A percentile compares a stretch with the other conserved stretches of the same genome.
Evolutionary conservation across 1,284 basidiomycete species (phyloP).

Genomic region (Agaricales sp.): DNA sequence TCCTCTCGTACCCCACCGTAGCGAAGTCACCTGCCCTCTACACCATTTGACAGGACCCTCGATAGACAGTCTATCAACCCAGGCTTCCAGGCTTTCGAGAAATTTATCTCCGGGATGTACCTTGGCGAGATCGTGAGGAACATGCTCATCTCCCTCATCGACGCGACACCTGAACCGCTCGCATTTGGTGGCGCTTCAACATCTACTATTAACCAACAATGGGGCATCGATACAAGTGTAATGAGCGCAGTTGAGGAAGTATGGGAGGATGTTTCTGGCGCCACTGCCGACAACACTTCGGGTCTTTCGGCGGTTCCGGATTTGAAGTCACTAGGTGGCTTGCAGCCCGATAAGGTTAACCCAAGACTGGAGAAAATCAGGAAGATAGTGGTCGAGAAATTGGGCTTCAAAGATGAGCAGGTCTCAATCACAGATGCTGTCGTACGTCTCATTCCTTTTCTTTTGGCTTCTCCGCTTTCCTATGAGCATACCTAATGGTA

Average conservation of each 20-base stretch:
- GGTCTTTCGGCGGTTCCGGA: conserved; percentile 14
- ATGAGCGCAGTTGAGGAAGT: conserved; percentile 83
- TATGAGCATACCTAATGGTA: not conserved
- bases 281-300: conserved; percentile 13
- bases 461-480: not conserved
- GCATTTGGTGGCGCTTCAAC: conserved; percentile 81
- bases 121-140: conserved; percentile 90
- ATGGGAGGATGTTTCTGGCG: conserved; percentile 43
- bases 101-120: conserved; percentile 99
- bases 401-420: conserved; percentile 45
- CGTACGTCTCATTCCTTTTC: conserved; percentile 26
- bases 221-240: conserved; percentile 88
- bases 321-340: conserved; percentile 18
- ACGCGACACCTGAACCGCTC: conserved; percentile 58
- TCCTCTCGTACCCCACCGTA: conserved; percentile 18
- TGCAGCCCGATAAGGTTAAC: conserved; percentile 4
- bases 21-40: conserved; percentile 82
- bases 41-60: conserved; percentile 88
- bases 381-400: conserved; percentile 47
- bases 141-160: conserved; percentile 79
- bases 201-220: conserved; percentile 71
- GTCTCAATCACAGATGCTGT: conserved; percentile 63
- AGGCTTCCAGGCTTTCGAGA: conserved; percentile 90
- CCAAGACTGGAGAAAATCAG: conserved; percentile 41
- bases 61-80: conserved; percentile 95